Base-by-base conservation (phyloP, 1,284 basidiomycete genomes). In the Ustilago lituana region DNA sequence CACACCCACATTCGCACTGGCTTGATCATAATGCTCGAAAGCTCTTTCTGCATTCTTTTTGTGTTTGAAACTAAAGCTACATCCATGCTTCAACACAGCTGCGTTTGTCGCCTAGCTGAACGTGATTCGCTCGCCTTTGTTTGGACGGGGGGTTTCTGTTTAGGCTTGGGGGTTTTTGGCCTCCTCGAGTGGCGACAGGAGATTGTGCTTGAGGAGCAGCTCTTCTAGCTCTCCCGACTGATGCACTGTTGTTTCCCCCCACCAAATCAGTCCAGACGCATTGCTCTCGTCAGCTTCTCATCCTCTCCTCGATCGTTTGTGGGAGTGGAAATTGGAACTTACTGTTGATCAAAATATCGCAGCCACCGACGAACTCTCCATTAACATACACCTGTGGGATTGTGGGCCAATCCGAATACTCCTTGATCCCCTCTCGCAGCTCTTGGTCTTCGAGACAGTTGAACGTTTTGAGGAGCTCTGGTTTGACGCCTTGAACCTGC, bases 391-490 rank as follows among this genome's bases (percentile, higher is more conserved):
- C 84, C 83, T 98, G 95, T 11, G 96, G 96, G 71, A 98, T 90
- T 17, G 95, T 98, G 15, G 95, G 95, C 95, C 95, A 98, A 33
- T 78, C 92, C 41, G 93, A 95, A 83, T 92, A 98, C 83, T 97
- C 94, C 84, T 98, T 98, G 82, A 98, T 95, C 4, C 88, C 88
- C 77, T 84, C 87, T 62, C 93, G 85, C 47, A 95, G 84, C 77
- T 98, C 92, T 37, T 86, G 83, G 82, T 98, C 94, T 79, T 89
- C 91, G 54, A 98, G 85, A 43, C 94, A 92, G 83, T 98, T 91
- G 84, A 90, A 97, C 6, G 93, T 90, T 32, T 67, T 72, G 6
- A 81, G 35, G 17, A 60, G 47, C 10, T 75, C 71, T 5, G 70
- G 67, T 37, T 78, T 90, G 87, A 98, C 92, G 32, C 89, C 90